These are phyloP conservation scores for Metarhizium guizhouense DNA, from an alignment of 2,329 filamentous ascomycete species.

Conservation along the genomic window DNA sequence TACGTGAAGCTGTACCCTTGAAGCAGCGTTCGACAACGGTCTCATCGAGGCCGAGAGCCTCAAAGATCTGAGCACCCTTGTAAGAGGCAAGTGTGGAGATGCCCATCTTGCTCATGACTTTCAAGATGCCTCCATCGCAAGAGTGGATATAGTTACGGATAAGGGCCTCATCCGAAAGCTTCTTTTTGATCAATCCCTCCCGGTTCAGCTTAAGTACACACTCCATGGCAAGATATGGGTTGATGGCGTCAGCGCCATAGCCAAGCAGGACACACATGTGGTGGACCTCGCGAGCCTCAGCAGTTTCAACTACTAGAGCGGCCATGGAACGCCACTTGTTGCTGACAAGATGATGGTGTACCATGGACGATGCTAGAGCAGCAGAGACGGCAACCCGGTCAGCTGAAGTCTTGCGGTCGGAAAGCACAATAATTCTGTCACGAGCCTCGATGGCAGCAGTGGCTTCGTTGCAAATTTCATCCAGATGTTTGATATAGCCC, in stretches of 20 bases:
- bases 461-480: slow-evolving; percentile 77
- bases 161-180: slow-evolving; percentile 69
- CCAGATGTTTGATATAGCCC: slow-evolving; percentile 80
- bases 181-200: slow-evolving; percentile 86
- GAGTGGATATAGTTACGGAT: slow-evolving; percentile 97
- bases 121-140: slow-evolving; percentile 89
- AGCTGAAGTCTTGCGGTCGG: slow-evolving; percentile 75
- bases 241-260: slow-evolving; percentile 89
- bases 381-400: slow-evolving; percentile 81
- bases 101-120: slow-evolving; percentile 99
- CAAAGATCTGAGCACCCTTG: slow-evolving; percentile 97
- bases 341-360: slow-evolving; percentile 89
- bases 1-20: slow-evolving; percentile 85
- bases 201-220: slow-evolving; percentile 95
- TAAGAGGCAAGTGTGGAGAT: slow-evolving; percentile 94
- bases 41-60: slow-evolving; percentile 89
- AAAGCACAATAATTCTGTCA: slow-evolving; percentile 81
- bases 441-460: slow-evolving; percentile 75
- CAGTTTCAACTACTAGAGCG: slow-evolving; percentile 83
- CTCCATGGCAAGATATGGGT: slow-evolving; percentile 91
- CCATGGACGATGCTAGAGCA: slow-evolving; percentile 81
- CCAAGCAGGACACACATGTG: slow-evolving; percentile 98
- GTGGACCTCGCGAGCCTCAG: slow-evolving; percentile 92
- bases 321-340: slow-evolving; percentile 92
- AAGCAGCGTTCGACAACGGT: slow-evolving; percentile 90